Conservation (phyloP, 768 basidiomycete genomes). For the Flagelloscypha sp. region DNA sequence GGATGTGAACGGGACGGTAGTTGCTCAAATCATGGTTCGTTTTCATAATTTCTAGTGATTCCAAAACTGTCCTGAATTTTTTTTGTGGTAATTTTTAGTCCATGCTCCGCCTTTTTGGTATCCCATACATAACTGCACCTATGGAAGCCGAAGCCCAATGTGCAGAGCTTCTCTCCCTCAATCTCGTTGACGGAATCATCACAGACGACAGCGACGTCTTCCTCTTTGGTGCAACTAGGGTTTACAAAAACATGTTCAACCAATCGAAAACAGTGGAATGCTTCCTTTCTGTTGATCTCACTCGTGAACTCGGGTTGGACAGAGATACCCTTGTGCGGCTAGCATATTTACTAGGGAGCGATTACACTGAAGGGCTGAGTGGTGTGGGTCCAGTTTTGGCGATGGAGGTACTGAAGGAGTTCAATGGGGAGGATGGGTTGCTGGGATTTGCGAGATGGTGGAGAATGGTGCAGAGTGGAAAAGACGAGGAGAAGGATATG, state of each 20-base stretch:
- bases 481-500: constrained; percentile 69
- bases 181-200: constrained; percentile 93
- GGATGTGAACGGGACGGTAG: constrained; percentile 94
- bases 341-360: constrained; percentile 92
- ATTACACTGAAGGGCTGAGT: constrained; percentile 88
- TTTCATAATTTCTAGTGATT: neutral
- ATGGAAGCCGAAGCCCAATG: constrained; percentile 99
- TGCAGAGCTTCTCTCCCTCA: constrained; percentile 77
- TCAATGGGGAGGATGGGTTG: constrained; percentile 78
- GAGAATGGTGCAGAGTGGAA: constrained; percentile 84
- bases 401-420: constrained; percentile 92
- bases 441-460: constrained; percentile 92
- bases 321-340: constrained; percentile 80
- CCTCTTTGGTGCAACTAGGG: constrained; percentile 90
- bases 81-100: constrained; percentile 35
- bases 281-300: constrained; percentile 77
- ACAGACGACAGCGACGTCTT: constrained; percentile 99
- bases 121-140: constrained; percentile 96
- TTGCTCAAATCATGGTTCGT: constrained; percentile 70
- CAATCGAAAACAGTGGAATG: constrained; percentile 98
- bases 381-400: constrained; percentile 94
- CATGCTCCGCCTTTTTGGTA: constrained; percentile 89
- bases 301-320: constrained; percentile 79
- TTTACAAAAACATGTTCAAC: constrained; percentile 99
- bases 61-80: constrained; percentile 1